Base-by-base conservation (phyloP, 2,329 filamentous ascomycete genomes). In the Coccinonectria pachysandricola region DNA sequence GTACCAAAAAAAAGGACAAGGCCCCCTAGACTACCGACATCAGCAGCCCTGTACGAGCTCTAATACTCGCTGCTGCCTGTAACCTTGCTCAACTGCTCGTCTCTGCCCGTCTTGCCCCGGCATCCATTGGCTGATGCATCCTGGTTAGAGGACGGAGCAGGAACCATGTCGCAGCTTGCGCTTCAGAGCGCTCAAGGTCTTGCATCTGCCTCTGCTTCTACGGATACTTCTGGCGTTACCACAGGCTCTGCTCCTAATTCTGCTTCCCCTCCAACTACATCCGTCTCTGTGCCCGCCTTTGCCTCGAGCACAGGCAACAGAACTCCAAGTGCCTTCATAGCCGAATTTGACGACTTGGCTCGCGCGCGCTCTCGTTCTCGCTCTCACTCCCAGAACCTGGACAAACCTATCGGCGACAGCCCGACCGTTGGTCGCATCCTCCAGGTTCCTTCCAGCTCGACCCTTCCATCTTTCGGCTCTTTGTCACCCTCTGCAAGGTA, bases 151-250 rank as follows among this genome's bases (percentile, higher is more conserved):
- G 34, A 33, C 34, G 57, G 57, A 54, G 58, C 50, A 52, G n/a
- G n/a, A 52, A 62, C 56, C 58, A 67, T 68, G 64, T 65, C 64
- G 56, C 65, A 68, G 55, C 59, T 60, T 58, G 56, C 57, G 51
- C 56, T 57, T 54, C 60, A 58, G 51, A 53, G 52, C 50, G 54
- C 56, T 46, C 52, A 62, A 46, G 56, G 49, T 50, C 36, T 39
- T 32, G 31, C 21, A 23, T 31, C 31, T 35, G 24, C 31, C 20
- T 30, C 31, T 18, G 19, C 37, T 9, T 26, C 23, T 19, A 19
- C 18, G 9, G n/a, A 20, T 15, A 13, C 28, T 14, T 19, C 29
- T 19, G 26, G 24, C 15, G 19, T 16, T 12, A 18, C 19, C 23
- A 22, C 23, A 27, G 23, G 19, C 26, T 26, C 26, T 31, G 26